phyloP scores from a whole-genome alignment of 352 stramenopile species.

The Phytophthora pinifolia region DNA sequence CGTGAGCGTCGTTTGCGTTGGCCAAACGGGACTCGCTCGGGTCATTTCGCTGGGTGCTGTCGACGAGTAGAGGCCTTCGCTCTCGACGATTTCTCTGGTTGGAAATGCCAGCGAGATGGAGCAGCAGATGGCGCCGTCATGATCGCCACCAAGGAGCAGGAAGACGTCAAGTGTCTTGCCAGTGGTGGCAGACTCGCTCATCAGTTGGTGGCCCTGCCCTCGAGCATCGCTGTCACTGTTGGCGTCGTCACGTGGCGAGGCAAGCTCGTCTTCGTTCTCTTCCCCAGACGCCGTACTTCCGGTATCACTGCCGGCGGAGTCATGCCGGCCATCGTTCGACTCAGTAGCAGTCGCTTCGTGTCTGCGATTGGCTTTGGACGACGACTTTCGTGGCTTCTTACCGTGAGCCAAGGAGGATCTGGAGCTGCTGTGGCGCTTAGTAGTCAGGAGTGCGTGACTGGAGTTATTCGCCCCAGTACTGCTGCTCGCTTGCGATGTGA shows the following conservation, averaged over 20 bases:
- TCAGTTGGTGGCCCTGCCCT: neutral
- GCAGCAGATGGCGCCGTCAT: constrained; percentile 41
- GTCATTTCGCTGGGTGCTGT: constrained; percentile 17
- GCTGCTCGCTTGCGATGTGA: neutral
- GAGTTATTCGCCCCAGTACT: neutral
- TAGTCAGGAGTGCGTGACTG: constrained; percentile 9
- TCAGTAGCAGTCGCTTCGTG: too few species aligned
- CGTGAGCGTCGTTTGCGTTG: constrained; percentile 16
- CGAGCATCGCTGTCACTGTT: too few species aligned
- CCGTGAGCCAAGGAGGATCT: constrained; percentile 4
- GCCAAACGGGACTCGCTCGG: constrained; percentile 14
- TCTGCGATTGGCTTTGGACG: neutral
- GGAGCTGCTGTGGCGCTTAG: constrained; percentile 10
- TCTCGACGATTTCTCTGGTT: constrained; percentile 26
- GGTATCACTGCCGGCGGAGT: too few species aligned
- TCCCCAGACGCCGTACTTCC: too few species aligned
- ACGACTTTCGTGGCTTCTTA: constrained; percentile 17
- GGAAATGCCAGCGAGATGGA: constrained; percentile 20
- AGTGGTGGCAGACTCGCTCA: neutral
- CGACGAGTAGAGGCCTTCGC: constrained; percentile 26
- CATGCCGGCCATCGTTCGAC: too few species aligned
- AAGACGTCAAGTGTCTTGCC: constrained; percentile 26
- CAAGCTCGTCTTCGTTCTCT: too few species aligned
- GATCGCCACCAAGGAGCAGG: constrained; percentile 37
- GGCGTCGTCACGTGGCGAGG: too few species aligned